Evolutionary conservation across 2,329 filamentous ascomycete genomes (phyloP).

Genomic region (Nemania sp.): DNA sequence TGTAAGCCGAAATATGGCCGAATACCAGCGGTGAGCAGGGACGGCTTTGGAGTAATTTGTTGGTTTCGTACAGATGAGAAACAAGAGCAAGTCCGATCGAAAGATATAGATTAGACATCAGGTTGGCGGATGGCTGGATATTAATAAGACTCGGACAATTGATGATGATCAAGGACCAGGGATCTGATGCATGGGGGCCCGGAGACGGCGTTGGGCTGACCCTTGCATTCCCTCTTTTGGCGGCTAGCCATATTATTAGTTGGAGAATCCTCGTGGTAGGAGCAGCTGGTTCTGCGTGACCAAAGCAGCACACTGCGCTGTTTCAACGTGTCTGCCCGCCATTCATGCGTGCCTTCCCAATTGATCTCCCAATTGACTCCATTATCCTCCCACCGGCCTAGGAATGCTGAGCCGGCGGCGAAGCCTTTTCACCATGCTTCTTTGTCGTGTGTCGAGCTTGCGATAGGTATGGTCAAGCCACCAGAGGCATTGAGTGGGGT

Average conservation of each 20-base stretch:
- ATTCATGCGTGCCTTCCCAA: conserved; percentile 15
- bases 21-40: conserved; percentile 1
- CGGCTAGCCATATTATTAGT: conserved; percentile 33
- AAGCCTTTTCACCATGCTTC: conserved; percentile 8
- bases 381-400: neutral
- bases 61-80: conserved; percentile 6
- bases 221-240: conserved; percentile 36
- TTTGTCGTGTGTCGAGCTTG: conserved; percentile 13
- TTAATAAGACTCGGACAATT: conserved; percentile 25
- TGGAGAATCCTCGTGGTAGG: conserved; percentile 33
- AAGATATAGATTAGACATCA: conserved; percentile 10
- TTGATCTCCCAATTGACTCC: conserved; percentile 3
- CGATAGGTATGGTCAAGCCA: conserved; percentile 22
- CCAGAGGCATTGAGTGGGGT: conserved; percentile 21
- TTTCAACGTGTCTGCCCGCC: conserved; percentile 20
- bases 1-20: conserved; percentile 16
- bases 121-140: conserved; percentile 25
- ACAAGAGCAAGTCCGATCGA: conserved; percentile 8
- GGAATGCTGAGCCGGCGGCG: neutral
- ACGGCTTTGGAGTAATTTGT: neutral
- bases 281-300: conserved; percentile 33
- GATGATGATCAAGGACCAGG: conserved; percentile 28
- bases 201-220: conserved; percentile 33
- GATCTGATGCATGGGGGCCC: conserved; percentile 29
- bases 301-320: conserved; percentile 27